Conservation (phyloP, 2,329 filamentous ascomycete species). For the Calycina marina region DNA sequence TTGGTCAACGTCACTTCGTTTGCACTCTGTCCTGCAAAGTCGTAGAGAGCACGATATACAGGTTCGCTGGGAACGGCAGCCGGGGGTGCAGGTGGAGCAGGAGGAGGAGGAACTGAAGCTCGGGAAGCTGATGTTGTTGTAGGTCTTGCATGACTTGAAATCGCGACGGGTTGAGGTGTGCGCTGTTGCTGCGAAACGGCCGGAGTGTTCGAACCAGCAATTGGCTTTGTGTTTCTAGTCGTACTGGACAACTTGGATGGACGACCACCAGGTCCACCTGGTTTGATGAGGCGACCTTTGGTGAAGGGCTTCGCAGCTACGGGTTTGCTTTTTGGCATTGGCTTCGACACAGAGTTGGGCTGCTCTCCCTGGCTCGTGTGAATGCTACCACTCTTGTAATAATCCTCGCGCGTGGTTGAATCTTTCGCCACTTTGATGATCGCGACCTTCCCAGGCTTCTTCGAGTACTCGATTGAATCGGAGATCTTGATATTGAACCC, state of each 20-base stretch:
- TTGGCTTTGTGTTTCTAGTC: conserved; percentile 21
- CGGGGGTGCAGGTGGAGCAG: conserved; percentile 51
- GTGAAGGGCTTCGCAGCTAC: conserved; percentile 83
- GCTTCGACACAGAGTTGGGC: conserved; percentile 65
- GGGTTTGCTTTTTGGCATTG: conserved; percentile 77
- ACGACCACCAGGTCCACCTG: conserved; percentile 70
- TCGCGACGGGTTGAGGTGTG: conserved; percentile 23
- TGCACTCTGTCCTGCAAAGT: conserved; percentile 70
- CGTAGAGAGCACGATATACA: conserved; percentile 81
- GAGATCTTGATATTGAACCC: conserved; percentile 70
- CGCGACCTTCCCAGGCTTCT: conserved; percentile 90
- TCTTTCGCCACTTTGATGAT: conserved; percentile 85
- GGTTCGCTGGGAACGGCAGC: conserved; percentile 51
- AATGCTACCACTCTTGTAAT: conserved; percentile 86
- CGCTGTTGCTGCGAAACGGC: conserved; percentile 9
- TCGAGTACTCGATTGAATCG: conserved; percentile 86
- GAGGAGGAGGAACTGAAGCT: conserved; percentile 41
- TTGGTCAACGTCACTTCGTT: conserved; percentile 74
- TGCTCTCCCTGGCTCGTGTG: conserved; percentile 79
- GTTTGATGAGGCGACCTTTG: conserved; percentile 80
- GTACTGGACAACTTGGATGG: conserved; percentile 53
- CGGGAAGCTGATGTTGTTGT: conserved; percentile 38
- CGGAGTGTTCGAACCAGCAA: conserved; percentile 12
- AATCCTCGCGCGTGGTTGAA: conserved; percentile 58
- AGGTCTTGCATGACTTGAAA: conserved; percentile 40